Evolutionary conservation across 2,329 filamentous ascomycete species (phyloP).

Genomic region (Arthroderma sp.): DNA sequence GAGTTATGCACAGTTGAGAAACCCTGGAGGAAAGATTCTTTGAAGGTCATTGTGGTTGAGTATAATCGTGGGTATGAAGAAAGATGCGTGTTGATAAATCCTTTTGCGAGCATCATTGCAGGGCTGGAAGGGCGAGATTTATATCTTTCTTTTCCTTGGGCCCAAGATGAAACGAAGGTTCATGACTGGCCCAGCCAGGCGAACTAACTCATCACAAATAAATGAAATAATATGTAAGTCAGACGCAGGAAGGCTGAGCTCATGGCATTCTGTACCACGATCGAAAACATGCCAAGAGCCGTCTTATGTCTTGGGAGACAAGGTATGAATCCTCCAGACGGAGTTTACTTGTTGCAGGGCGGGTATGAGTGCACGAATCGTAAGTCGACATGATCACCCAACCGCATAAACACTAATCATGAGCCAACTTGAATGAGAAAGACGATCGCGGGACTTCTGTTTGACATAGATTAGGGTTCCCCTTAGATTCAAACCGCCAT

Average conservation of each 20-base stretch:
- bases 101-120: neutral
- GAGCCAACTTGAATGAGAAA: neutral
- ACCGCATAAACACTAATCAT: neutral
- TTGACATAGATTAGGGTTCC: neutral
- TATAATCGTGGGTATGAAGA: neutral
- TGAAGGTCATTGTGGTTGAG: neutral
- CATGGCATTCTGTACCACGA: neutral
- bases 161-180: neutral
- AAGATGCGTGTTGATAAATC: neutral
- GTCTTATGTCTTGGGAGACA: neutral
- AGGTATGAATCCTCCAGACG: neutral
- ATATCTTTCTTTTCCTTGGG: neutral
- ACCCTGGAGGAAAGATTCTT: neutral
- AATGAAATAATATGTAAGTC: neutral
- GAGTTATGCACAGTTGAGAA: slow-evolving; percentile 4
- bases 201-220: neutral
- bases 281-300: neutral
- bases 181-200: neutral
- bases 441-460: neutral
- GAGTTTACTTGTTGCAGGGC: neutral
- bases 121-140: neutral
- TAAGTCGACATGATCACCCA: neutral
- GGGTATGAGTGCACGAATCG: neutral
- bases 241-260: neutral
- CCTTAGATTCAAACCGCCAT: neutral